These are phyloP conservation scores for Panellus pusillus DNA, from an alignment of 768 basidiomycete species.

Conservation along the genomic window DNA sequence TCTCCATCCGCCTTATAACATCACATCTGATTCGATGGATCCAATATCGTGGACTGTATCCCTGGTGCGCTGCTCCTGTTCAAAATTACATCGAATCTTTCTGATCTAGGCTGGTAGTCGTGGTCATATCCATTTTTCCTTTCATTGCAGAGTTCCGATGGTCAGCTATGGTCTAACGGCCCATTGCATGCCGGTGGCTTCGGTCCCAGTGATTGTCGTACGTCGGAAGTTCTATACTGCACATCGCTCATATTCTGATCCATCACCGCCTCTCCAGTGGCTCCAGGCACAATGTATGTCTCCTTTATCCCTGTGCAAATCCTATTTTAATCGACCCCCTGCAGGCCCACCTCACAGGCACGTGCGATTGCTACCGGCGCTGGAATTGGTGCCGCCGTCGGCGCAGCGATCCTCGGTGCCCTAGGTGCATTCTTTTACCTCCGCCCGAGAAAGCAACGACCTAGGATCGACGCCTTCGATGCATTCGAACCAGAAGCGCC, in stretches of 20 bases:
- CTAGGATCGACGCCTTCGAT: conserved; percentile 7
- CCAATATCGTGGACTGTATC: conserved; percentile 42
- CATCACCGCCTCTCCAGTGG: conserved; percentile 24
- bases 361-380: conserved; percentile 19
- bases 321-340: neutral
- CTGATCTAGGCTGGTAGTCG: conserved; percentile 34
- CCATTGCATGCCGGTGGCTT: conserved; percentile 47
- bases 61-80: conserved; percentile 27
- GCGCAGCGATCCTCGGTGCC: conserved; percentile 14
- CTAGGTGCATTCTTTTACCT: conserved; percentile 13
- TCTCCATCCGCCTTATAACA: conserved; percentile 51
- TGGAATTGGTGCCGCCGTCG: conserved; percentile 23
- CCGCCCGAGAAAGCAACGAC: neutral
- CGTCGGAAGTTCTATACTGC: neutral
- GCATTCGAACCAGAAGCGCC: neutral
- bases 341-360: conserved; percentile 18
- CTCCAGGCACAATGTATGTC: conserved; percentile 36
- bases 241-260: neutral
- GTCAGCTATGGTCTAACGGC: conserved; percentile 48
- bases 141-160: conserved; percentile 45
- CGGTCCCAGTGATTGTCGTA: conserved; percentile 36
- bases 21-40: conserved; percentile 40
- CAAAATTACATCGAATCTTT: too few relatives aligned
- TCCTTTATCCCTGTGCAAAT: neutral
- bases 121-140: conserved; percentile 51